These are phyloP conservation scores for Agaricus sinodeliciosus DNA, from an alignment of 768 basidiomycete species.

Conservation along the genomic window DNA sequence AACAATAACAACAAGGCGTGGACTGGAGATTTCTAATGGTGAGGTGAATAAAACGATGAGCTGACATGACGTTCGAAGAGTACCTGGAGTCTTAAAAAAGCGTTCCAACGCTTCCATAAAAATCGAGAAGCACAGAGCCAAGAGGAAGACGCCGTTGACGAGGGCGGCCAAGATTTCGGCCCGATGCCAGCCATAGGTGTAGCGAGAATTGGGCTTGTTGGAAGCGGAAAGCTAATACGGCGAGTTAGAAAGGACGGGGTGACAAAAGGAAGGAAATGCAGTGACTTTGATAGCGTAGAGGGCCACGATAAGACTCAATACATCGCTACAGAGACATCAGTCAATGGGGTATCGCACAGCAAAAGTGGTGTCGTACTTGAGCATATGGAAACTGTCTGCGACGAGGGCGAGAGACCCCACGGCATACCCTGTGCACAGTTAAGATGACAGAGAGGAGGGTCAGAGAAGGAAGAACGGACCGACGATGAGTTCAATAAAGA, in stretches of 20 bases:
- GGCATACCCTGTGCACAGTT: constrained; percentile 64
- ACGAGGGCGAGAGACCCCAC: constrained; percentile 93
- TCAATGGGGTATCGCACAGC: constrained; percentile 4
- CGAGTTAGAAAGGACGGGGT: background rate
- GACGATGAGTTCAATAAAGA: constrained; percentile 77
- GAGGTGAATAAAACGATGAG: constrained; percentile 7
- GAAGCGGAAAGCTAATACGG: constrained; percentile 52
- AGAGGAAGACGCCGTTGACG: constrained; percentile 93
- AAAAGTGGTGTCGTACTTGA: constrained; percentile 59
- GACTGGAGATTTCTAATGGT: constrained; percentile 75
- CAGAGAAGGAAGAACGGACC: constrained; percentile 35
- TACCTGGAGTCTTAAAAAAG: constrained; percentile 82
- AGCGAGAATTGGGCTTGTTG: constrained; percentile 57
- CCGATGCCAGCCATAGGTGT: constrained; percentile 99
- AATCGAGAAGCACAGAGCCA: constrained; percentile 96
- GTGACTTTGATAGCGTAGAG: constrained; percentile 64
- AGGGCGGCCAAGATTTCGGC: constrained; percentile 95
- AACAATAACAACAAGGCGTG: constrained; percentile 83
- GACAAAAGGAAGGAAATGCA: constrained; percentile 1
- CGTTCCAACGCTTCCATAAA: constrained; percentile 86
- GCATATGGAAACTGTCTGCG: constrained; percentile 98
- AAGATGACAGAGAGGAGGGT: constrained; percentile 9
- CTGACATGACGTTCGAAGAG: constrained; percentile 14
- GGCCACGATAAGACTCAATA: constrained; percentile 91
- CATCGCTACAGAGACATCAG: constrained; percentile 59